These are phyloP conservation scores for Eucalyptus rudis DNA, from an alignment of 345 rosid species.

Conservation along the genomic window DNA sequence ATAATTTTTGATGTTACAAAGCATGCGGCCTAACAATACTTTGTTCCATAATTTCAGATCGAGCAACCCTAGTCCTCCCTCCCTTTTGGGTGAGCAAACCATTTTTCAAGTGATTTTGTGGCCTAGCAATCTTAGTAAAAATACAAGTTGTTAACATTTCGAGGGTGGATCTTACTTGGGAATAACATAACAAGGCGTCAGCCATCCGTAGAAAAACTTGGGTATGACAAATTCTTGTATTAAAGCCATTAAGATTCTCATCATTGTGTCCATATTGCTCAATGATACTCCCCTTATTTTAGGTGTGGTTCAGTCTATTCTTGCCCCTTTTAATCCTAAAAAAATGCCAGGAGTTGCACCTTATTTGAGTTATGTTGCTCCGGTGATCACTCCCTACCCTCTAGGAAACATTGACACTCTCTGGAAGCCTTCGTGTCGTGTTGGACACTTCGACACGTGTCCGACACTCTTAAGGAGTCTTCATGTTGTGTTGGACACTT, in stretches of 20 bases:
- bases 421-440: fast-evolving
- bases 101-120: background rate
- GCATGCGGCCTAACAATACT: background rate
- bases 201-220: background rate
- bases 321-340: background rate
- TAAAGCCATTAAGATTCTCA: background rate
- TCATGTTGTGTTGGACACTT: too few relatives aligned
- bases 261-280: background rate
- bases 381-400: background rate
- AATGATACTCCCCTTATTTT: background rate
- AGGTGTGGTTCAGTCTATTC: background rate
- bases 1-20: background rate
- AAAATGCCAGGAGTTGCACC: fast-evolving
- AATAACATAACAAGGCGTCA: background rate
- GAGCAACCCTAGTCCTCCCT: background rate
- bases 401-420: fast-evolving
- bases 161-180: background rate
- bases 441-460: too few relatives aligned
- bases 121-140: background rate
- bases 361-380: background rate
- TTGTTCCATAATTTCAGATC: background rate
- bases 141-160: background rate
- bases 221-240: background rate
- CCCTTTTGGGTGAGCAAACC: background rate
- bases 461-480: too few relatives aligned